Evolutionary conservation across 2,329 filamentous ascomycete genomes (phyloP), one percentile per base, ranked within the genome.

Genomic region (Calonectria pteridis): DNA sequence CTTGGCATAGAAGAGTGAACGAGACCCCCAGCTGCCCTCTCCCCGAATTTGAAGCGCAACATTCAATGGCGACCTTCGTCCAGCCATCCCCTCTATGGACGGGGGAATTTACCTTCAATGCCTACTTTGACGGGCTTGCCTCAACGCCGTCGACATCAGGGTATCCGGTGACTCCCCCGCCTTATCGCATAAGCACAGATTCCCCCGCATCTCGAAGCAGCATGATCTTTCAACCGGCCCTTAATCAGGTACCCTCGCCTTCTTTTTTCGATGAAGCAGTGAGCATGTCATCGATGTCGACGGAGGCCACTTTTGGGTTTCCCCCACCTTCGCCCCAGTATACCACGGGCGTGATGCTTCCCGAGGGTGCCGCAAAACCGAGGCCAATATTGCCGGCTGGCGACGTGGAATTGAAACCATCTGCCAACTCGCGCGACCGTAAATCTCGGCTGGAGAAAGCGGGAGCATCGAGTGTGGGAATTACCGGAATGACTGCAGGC

Each of bases 261-360:
- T 79, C 78, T 3, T 81, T 81, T 33, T 81, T 81, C 29, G 79
- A 81, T 20, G 79, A 81, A 67, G 79, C 79, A 63, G 77, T 81
- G 20, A 78, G 70, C 6, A 53, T 74, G 26, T 78, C 78, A 11
- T 69, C 77, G 53, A 62, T 76, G 26, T 70, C 76, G 13, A 75
- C 77, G 18, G 78, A 80, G 26, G 69, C 74, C 29, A 64, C 71
- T 26, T 74, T 78, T 16, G 69, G 76, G 28, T 69, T 77, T 35
- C 68, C 78, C 55, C 77, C 72, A 66, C 65, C 67, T 29, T 76
- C 69, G 13, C 53, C 73, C 10, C 77, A 79, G n/a, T 76, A 76
- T 26, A 71, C 63, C 55, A 49, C 59, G 2, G 40, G 64, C 53
- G 35, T 73, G 37, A 74, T 63, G 28, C 29, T 72, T 23, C 66